These are phyloP conservation scores for Linaria vulgaris DNA, from an alignment of 257 asterid species.

Conservation along the genomic window DNA sequence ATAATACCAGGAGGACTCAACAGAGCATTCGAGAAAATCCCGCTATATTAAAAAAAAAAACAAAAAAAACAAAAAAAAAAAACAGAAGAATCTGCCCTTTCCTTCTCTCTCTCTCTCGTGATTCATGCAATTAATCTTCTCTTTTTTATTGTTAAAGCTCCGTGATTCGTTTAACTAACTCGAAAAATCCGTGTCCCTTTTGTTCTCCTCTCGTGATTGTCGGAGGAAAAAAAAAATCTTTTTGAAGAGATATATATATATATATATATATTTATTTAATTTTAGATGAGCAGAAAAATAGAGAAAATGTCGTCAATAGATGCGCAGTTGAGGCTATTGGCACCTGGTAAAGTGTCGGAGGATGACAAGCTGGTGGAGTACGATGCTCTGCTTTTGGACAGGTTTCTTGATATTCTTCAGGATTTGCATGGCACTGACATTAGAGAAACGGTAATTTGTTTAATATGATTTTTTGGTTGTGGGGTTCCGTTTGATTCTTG, in stretches of 20 bases:
- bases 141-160: slow-evolving; percentile 19
- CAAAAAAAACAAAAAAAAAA: not conserved
- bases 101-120: slow-evolving; percentile 26
- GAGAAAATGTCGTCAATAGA: slow-evolving; percentile 94
- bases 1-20: not conserved
- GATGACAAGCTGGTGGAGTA: slow-evolving; percentile 96
- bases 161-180: slow-evolving; percentile 44
- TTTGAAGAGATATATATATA: not conserved
- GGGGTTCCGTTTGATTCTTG: not conserved
- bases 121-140: slow-evolving; percentile 18
- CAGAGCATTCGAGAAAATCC: slow-evolving; percentile 32
- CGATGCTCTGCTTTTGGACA: slow-evolving; percentile 88
- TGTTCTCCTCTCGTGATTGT: not conserved
- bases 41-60: slow-evolving; percentile 26
- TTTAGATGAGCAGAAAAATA: slow-evolving; percentile 50
- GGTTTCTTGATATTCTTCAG: slow-evolving; percentile 91
- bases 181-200: slow-evolving; percentile 44
- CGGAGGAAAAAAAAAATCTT: not conserved
- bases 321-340: slow-evolving; percentile 87
- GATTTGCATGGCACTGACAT: slow-evolving; percentile 91
- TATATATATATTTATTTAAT: slow-evolving; percentile 25
- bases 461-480: not conserved
- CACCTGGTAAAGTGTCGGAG: slow-evolving; percentile 89
- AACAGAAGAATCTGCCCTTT: not conserved
- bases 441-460: slow-evolving; percentile 70